Evolutionary conservation across 139 green algal species (phyloP).

Genomic region (Chlorella sp.): DNA sequence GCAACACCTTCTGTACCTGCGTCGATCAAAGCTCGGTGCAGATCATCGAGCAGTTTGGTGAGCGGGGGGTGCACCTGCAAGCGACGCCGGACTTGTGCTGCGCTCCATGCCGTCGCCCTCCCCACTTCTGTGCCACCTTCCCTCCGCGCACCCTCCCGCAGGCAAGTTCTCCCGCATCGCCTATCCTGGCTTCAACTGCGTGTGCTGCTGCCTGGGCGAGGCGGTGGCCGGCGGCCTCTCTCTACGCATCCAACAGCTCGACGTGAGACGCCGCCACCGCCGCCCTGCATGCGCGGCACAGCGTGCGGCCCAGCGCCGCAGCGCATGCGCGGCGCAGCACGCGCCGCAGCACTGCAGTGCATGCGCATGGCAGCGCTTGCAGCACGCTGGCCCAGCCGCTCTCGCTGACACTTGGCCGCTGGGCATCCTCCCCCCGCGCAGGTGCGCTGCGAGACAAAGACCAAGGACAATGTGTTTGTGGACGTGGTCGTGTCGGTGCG

Average conservation of each 20-base stretch:
- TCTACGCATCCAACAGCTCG: conserved; percentile 76
- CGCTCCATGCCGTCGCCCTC: not conserved
- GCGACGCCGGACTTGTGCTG: not conserved
- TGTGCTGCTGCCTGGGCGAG: conserved; percentile 58
- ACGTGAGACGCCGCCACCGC: too few relatives aligned
- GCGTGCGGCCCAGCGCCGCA: too few relatives aligned
- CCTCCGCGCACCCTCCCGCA: conserved; percentile 13
- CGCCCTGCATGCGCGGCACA: too few relatives aligned
- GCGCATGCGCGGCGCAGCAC: too few relatives aligned
- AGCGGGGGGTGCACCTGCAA: not conserved
- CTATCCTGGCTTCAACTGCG: conserved; percentile 57
- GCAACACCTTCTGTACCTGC: conserved; percentile 26
- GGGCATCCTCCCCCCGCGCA: too few relatives aligned
- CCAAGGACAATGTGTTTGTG: conserved; percentile 73
- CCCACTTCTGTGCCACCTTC: not conserved
- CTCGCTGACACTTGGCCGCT: too few relatives aligned
- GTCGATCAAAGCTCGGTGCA: conserved; percentile 7
- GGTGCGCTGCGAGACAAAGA: conserved; percentile 84
- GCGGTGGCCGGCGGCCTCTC: conserved; percentile 50
- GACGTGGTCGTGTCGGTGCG: conserved; percentile 74
- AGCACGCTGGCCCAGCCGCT: too few relatives aligned
- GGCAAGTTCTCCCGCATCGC: conserved; percentile 52
- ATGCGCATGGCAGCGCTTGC: too few relatives aligned
- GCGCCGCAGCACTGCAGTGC: too few relatives aligned
- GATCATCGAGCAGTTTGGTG: not conserved